Evolutionary conservation across 2,329 filamentous ascomycete genomes (phyloP), one percentile per base, ranked within the genome.

Genomic region (Trichoderma pleuroti): DNA sequence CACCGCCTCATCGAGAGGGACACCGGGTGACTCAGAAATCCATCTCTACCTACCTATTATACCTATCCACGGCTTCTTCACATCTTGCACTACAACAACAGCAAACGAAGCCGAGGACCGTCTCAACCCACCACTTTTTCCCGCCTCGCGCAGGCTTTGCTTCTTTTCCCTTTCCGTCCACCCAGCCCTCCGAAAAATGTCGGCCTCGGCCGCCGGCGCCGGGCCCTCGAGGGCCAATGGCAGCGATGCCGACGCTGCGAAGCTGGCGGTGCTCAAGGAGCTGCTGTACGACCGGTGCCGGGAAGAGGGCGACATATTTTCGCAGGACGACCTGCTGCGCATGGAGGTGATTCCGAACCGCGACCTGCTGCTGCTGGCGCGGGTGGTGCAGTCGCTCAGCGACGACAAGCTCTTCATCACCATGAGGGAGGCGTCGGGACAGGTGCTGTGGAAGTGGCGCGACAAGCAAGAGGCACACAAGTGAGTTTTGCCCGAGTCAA

Each of bases 391-490:
- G 79, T 82, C 80, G 39, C 84, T 91, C 66, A 85, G 85, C 72
- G 83, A 88, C 75, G 88, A 91, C 76, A 87, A 87, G 77, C 84
- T 90, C 46, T 86, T 91, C 74, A 80, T 82, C 63, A 82, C 81
- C 56, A 82, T 82, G 80, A 77, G 80, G 71, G 81, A 82, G 75
- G 76, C 79, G 60, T 81, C 80, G 42, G 80, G 80, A 59, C 78
- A 82, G 73, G 79, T 82, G 62, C 71, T 80, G 36, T 91, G 88
- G 88, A 85, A 86, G 75, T 85, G 87, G 80, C 85, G 89, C 52
- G 84, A 86, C 63, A 81, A 82, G 54, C 86, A 87, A 59, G 89
- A 91, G 75, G 89, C 89, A 3, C 84, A 86, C 74, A 90, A 90
- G 88, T 91, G 80, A 71, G 82, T n/a, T n/a, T n/a, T n/a, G n/a